Base-by-base conservation (phyloP, 2,329 filamentous ascomycete genomes). In the Clonostachys chloroleuca region DNA sequence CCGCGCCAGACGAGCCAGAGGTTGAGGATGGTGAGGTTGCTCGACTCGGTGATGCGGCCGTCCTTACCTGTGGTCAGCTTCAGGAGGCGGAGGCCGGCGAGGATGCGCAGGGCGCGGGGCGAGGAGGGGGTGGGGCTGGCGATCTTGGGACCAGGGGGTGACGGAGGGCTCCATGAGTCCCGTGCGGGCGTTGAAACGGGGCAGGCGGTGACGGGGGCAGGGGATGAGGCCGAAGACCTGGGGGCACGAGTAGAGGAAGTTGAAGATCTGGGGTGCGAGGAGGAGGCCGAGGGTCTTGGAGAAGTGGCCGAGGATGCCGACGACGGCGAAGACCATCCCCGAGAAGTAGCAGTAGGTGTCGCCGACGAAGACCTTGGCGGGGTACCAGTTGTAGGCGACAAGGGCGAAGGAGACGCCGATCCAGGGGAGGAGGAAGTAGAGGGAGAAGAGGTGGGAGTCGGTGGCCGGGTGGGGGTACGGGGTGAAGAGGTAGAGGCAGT, bases 281-380 rank as follows among this genome's bases (percentile, higher is more conserved):
- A 99, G 77, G 44, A 99, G 80, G 47, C 96, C 80, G 42, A 99
- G 78, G 1, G 94, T 99, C 72, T 99, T 99, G 73, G 89, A 95
- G 72, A 99, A 99, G 72, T 99, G 94, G 20, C 94, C 94, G 45
- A 96, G 78, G 60, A 99, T 97, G 53, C 90, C 91, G 54, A 97
- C 94, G 41, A 96, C 92, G 46, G 92, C 94, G 64, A 99, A 99
- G 37, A 97, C 89, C 91, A 99, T 99, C 55, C 94, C 94, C 1
- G 94, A 94, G 67, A 99, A 96, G 72, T 99, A 99, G 78, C 94
- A 99, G 77, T 97, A 99, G 5, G 94, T 99, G 68, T 99, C 94
- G 47, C 94, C 94, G 10, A 97, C 92, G 61, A 99, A 99, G 10
- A 97, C 94, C 58, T 84, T 85, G 20, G 92, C 90, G 0, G 94